Conservation (phyloP, 495 filamentous ascomycete species). For the Oidiodendron maius region DNA sequence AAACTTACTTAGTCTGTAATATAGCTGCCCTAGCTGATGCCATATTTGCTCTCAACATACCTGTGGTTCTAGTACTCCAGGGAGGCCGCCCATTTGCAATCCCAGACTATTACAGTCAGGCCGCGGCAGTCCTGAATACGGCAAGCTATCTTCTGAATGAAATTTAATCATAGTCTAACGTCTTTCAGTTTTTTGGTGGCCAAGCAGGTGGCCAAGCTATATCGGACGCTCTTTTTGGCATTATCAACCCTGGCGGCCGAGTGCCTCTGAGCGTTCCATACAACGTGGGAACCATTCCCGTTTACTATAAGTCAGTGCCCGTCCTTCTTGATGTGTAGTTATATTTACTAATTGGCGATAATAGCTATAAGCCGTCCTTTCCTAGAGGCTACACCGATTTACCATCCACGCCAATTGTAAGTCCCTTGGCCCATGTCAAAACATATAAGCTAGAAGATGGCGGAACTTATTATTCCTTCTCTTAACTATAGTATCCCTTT, state of each 20-base stretch:
- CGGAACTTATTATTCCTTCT: too few relatives aligned
- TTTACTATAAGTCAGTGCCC: constrained; percentile 48
- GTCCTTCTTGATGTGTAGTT: too few relatives aligned
- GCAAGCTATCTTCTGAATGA: too few relatives aligned
- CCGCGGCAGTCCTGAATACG: constrained; percentile 64
- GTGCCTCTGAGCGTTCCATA: constrained; percentile 81
- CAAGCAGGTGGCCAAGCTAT: constrained; percentile 87
- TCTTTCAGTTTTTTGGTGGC: constrained; percentile 76
- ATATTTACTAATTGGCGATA: too few relatives aligned
- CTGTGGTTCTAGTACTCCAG: constrained; percentile 34
- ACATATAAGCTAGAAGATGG: too few relatives aligned
- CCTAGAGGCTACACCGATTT: constrained; percentile 62
- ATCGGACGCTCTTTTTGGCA: constrained; percentile 85
- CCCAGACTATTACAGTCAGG: constrained; percentile 25
- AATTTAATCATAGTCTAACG: too few relatives aligned
- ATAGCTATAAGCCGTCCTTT: constrained; percentile 26
- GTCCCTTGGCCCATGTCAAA: too few relatives aligned
- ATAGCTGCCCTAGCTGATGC: constrained; percentile 27
- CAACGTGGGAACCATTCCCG: constrained; percentile 70
- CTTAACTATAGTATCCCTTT: too few relatives aligned
- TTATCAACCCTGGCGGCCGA: constrained; percentile 76
- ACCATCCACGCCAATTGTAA: constrained; percentile 58
- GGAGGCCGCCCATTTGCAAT: constrained; percentile 38
- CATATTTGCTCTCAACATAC: constrained; percentile 33
- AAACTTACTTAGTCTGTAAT: too few relatives aligned